Evolutionary conservation across 306 rosid species (phyloP).

Genomic region (Vigna mungo): DNA sequence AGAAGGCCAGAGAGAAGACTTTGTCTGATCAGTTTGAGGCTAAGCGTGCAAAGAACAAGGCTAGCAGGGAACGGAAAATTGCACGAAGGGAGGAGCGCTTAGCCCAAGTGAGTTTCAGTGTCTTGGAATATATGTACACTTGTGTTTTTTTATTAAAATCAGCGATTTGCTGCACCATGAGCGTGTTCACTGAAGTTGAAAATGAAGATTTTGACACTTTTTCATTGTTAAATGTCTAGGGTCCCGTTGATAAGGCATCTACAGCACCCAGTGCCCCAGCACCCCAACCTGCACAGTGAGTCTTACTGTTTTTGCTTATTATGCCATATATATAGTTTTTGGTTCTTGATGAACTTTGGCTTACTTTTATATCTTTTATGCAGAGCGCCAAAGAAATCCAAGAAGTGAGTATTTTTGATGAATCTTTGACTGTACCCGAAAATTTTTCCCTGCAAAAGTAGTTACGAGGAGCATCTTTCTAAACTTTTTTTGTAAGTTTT

Average conservation of each 20-base stretch:
- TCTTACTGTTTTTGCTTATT: conserved; percentile 1
- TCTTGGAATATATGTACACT: background rate
- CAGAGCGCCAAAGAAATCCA: conserved; percentile 77
- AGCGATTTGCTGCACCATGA: background rate
- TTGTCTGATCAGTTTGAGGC: conserved; percentile 59
- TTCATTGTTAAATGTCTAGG: conserved; percentile 50
- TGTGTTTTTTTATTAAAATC: background rate
- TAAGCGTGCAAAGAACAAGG: conserved; percentile 58
- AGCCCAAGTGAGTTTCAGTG: conserved; percentile 49
- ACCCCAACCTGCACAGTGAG: conserved; percentile 69
- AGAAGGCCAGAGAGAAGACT: conserved; percentile 59
- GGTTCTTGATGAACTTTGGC: background rate
- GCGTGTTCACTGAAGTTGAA: background rate
- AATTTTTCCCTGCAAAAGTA: background rate
- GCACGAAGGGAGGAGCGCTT: conserved; percentile 54
- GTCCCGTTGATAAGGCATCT: conserved; percentile 68
- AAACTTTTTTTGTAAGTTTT: conserved; percentile 11
- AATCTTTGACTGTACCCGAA: background rate
- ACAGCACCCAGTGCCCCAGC: conserved; percentile 53
- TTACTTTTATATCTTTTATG: conserved; percentile 5
- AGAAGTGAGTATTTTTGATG: conserved; percentile 46
- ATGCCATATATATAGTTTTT: background rate
- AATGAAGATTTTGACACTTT: background rate
- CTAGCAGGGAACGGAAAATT: conserved; percentile 59
- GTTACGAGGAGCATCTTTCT: conserved; percentile 7